phyloP scores from a whole-genome alignment of 495 filamentous ascomycete genomes.

The Aspergillus avenaceus region DNA sequence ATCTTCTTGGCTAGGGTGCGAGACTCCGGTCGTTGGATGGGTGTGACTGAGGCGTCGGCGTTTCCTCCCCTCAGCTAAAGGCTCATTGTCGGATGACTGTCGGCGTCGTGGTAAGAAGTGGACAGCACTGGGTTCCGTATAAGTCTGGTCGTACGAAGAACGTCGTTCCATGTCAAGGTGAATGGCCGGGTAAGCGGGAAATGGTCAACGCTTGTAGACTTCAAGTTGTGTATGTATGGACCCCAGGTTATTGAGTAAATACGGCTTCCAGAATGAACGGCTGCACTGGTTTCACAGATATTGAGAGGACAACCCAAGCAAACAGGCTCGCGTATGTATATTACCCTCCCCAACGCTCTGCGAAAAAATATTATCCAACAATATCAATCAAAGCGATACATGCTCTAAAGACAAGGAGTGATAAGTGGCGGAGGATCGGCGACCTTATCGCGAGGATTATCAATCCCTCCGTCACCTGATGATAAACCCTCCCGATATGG shows the following conservation, averaged over 20 bases:
- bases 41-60: constrained; percentile 25
- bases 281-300: too few species aligned
- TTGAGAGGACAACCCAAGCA: too few species aligned
- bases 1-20: neutral
- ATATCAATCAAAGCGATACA: too few species aligned
- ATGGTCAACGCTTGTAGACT: too few species aligned
- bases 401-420: neutral
- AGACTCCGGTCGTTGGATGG: neutral
- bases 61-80: constrained; percentile 14
- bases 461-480: constrained; percentile 6
- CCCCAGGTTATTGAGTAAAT: too few species aligned
- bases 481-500: too few species aligned
- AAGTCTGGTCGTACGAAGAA: neutral
- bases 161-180: neutral
- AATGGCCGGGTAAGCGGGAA: neutral
- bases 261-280: too few species aligned
- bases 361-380: too few species aligned
- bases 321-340: too few species aligned
- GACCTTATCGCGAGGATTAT: neutral
- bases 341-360: too few species aligned
- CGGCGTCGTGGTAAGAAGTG: neutral
- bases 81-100: neutral
- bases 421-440: constrained; percentile 3
- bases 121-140: neutral
- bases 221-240: too few species aligned